Evolutionary conservation across 106 monocot genomes (phyloP).

Genomic region (Apostasia ramifera): DNA sequence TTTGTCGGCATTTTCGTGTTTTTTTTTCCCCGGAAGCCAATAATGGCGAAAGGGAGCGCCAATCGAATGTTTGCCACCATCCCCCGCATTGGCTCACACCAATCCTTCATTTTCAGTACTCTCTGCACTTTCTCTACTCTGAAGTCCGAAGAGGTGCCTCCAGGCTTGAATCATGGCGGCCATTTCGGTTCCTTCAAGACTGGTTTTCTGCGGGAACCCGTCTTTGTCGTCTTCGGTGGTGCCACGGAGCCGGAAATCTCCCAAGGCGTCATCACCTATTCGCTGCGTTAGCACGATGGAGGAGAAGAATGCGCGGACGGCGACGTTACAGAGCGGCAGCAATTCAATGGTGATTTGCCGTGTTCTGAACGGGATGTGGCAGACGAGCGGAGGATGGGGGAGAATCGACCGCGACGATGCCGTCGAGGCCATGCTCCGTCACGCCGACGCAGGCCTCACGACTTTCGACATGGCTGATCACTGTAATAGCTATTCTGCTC

Average conservation of each 20-base stretch:
- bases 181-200: too few species aligned
- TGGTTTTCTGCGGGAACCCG: background rate
- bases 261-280: background rate
- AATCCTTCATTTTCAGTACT: too few species aligned
- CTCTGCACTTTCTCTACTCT: too few species aligned
- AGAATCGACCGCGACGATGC: constrained; percentile 84
- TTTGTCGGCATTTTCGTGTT: too few species aligned
- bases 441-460: constrained; percentile 81
- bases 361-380: constrained; percentile 97
- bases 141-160: too few species aligned
- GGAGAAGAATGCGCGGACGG: constrained; percentile 23
- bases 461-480: constrained; percentile 99
- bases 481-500: constrained; percentile 31
- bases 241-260: background rate
- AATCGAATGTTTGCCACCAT: too few species aligned
- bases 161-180: too few species aligned
- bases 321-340: constrained; percentile 39
- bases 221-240: background rate
- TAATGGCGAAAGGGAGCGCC: too few species aligned
- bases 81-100: too few species aligned
- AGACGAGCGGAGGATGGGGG: constrained; percentile 98
- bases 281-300: constrained; percentile 29
- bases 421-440: constrained; percentile 81
- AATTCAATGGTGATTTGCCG: constrained; percentile 79
- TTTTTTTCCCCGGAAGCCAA: too few species aligned